Percentiles rank a stretch among this genome's conserved stretches.
These are phyloP conservation scores for Didymella lethalis DNA, from an alignment of 2,329 filamentous ascomycete genomes.

Conservation along the genomic window DNA sequence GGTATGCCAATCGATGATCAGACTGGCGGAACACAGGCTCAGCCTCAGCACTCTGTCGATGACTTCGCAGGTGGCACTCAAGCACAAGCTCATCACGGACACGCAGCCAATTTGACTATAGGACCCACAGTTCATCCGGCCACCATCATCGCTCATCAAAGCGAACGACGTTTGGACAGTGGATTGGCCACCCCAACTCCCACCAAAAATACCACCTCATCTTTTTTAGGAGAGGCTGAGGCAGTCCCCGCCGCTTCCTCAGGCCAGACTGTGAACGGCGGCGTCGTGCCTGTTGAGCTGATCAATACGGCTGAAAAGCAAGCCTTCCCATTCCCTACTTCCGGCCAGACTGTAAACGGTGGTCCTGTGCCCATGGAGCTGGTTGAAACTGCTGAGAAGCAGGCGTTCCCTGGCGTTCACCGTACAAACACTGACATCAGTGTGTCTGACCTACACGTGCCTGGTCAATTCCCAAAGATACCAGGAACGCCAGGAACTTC, in stretches of 20 bases:
- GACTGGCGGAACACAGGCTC: slow-evolving; percentile 16
- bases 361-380: slow-evolving; percentile 33
- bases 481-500: slow-evolving; percentile 18
- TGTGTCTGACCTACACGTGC: slow-evolving; percentile 73
- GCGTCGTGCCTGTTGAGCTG: slow-evolving; percentile 32
- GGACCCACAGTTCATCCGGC: slow-evolving; percentile 17
- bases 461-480: slow-evolving; percentile 67
- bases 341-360: slow-evolving; percentile 41
- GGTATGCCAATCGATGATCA: slow-evolving; percentile 17
- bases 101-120: background rate
- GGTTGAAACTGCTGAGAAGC: slow-evolving; percentile 26
- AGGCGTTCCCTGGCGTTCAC: slow-evolving; percentile 58
- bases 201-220: slow-evolving; percentile 21
- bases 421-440: slow-evolving; percentile 58
- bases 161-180: slow-evolving; percentile 20
- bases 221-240: slow-evolving; percentile 48
- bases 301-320: slow-evolving; percentile 29
- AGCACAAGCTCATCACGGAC: slow-evolving; percentile 1
- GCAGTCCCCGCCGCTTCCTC: slow-evolving; percentile 36
- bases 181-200: slow-evolving; percentile 29
- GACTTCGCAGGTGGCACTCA: slow-evolving; percentile 17
- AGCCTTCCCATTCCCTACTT: slow-evolving; percentile 36
- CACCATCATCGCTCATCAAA: slow-evolving; percentile 26
- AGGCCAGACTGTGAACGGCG: slow-evolving; percentile 42
- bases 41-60: slow-evolving; percentile 24